Conservation (phyloP, 306 rosid genomes). For the Lotus japonicus region DNA sequence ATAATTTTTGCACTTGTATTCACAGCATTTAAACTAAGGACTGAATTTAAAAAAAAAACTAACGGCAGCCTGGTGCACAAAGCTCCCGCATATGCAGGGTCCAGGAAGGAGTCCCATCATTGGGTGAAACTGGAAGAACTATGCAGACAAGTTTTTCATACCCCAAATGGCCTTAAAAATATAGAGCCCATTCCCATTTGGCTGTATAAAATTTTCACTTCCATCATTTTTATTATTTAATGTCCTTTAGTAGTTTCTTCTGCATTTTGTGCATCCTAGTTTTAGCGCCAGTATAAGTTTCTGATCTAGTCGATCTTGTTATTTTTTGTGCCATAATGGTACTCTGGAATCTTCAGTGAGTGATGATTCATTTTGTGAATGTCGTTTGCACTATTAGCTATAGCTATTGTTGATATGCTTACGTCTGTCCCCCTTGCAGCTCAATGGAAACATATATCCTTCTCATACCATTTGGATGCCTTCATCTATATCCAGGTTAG, state of each 20-base stretch:
- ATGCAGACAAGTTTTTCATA: not conserved
- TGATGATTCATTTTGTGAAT: not conserved
- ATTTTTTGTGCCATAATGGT: not conserved
- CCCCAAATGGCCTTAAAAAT: not conserved
- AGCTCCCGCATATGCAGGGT: no score
- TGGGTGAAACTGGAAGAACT: not conserved
- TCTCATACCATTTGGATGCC: constrained; percentile 63
- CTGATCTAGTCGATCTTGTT: not conserved
- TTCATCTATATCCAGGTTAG: constrained; percentile 76
- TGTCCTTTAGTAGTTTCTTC: not conserved
- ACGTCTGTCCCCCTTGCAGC: constrained; percentile 34
- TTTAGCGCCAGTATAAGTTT: not conserved
- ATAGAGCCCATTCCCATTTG: not conserved
- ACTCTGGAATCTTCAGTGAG: not conserved
- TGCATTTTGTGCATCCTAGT: not conserved
- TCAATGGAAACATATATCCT: constrained; percentile 52
- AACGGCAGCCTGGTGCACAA: no score
- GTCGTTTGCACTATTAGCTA: not conserved
- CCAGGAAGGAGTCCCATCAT: no score
- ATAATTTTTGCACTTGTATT: not conserved
- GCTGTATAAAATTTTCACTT: not conserved
- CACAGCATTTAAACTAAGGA: not conserved
- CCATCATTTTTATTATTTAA: not conserved
- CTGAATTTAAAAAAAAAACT: not conserved
- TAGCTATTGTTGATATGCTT: constrained; percentile 18